Percentiles rank a stretch among this genome's conserved stretches.
Conservation (phyloP, 192 early-diverging fungal genomes). For the Mortierella claussenii region DNA sequence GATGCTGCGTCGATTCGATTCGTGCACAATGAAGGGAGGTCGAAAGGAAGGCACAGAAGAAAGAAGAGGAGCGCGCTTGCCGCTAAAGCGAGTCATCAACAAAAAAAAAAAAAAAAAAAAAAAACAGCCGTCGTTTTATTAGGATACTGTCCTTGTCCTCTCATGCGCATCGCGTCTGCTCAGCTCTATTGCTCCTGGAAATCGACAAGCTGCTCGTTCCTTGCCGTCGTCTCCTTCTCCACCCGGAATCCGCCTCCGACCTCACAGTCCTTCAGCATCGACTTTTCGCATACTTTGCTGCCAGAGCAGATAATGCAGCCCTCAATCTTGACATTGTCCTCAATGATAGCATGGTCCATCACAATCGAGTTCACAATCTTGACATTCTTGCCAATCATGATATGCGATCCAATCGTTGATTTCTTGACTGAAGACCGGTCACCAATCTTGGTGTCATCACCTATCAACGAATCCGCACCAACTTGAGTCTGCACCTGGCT, state of each 20-base stretch:
- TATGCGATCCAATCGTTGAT: constrained; percentile 93
- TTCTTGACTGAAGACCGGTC: constrained; percentile 95
- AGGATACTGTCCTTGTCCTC: too few species aligned
- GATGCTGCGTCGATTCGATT: neutral
- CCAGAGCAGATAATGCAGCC: constrained; percentile 87
- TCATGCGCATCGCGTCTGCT: too few species aligned
- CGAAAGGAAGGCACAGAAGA: neutral
- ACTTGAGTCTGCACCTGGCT: constrained; percentile 66
- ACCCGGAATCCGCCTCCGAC: constrained; percentile 75
- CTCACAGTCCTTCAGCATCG: constrained; percentile 90
- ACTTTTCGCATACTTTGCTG: constrained; percentile 79
- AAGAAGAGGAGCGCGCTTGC: neutral
- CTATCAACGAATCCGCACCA: constrained; percentile 90
- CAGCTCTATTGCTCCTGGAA: constrained; percentile 44
- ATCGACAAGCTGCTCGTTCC: constrained; percentile 59
- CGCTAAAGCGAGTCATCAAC: neutral
- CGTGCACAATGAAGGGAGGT: neutral
- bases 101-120: neutral
- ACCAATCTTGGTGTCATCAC: constrained; percentile 88
- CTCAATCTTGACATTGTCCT: constrained; percentile 91
- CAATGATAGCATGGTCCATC: constrained; percentile 95
- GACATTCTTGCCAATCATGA: constrained; percentile 95
- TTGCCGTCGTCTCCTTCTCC: constrained; percentile 64
- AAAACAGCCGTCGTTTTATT: too few species aligned
- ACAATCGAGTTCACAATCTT: constrained; percentile 96